Evolutionary conservation across 2,329 filamentous ascomycete genomes (phyloP).

Genomic region (Penicillium capsulatum): DNA sequence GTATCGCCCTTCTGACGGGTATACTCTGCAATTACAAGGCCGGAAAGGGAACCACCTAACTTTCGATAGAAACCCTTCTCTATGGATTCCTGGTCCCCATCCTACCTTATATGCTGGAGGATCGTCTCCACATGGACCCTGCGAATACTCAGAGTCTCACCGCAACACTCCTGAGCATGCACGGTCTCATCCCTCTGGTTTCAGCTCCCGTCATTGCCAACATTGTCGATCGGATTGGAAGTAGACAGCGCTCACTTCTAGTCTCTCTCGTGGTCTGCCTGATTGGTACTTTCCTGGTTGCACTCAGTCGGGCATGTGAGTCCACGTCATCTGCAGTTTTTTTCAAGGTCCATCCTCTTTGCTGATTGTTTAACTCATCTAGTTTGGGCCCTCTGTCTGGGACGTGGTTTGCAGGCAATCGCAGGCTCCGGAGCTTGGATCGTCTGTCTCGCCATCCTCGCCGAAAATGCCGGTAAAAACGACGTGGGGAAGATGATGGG

Average conservation of each 20-base stretch:
- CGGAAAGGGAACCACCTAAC: no score
- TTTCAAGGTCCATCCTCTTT: no score
- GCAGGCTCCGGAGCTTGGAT: constrained; percentile 32
- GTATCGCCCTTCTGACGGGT: no score
- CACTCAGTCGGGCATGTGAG: constrained; percentile 19
- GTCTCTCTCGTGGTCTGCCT: constrained; percentile 24
- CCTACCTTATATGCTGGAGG: constrained; percentile 31
- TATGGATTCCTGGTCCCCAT: constrained; percentile 34
- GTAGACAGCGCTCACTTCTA: constrained; percentile 23
- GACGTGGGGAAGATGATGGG: constrained; percentile 28
- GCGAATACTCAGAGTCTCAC: constrained; percentile 25
- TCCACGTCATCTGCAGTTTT: no score
- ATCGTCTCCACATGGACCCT: constrained; percentile 22
- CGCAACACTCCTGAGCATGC: constrained; percentile 22
- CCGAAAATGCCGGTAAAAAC: constrained; percentile 25
- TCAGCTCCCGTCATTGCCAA: constrained; percentile 26
- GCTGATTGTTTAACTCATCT: no score
- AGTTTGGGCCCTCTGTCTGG: no score
- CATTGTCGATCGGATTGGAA: constrained; percentile 26
- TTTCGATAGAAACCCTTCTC: constrained; percentile 28
- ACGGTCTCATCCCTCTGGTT: constrained; percentile 25
- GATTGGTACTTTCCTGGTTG: constrained; percentile 25
- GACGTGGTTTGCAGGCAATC: constrained; percentile 29
- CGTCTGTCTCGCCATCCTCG: constrained; percentile 28
- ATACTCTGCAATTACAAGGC: no score